These are phyloP conservation scores for Aspergillus latus DNA, from an alignment of 2,329 filamentous ascomycete species.

Conservation along the genomic window DNA sequence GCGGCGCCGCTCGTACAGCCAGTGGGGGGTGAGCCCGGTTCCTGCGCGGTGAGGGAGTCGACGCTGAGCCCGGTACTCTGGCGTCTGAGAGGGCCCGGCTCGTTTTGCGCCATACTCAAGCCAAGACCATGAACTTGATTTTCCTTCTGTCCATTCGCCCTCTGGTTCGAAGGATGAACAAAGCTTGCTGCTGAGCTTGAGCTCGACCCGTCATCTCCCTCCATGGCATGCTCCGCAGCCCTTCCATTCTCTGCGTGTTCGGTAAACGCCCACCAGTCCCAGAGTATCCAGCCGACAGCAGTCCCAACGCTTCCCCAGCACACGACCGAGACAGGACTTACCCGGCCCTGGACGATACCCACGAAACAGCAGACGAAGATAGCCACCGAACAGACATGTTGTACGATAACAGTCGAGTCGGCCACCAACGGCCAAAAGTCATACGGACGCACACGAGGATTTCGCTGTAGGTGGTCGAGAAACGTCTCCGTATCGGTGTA, in stretches of 20 bases:
- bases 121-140: slow-evolving; percentile 45
- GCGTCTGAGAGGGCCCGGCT: slow-evolving; percentile 33
- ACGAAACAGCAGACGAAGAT: slow-evolving; percentile 95
- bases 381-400: slow-evolving; percentile 91
- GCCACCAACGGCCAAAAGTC: slow-evolving; percentile 97
- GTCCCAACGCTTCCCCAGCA: slow-evolving; percentile 81
- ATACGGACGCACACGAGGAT: slow-evolving; percentile 89
- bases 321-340: slow-evolving; percentile 88
- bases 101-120: slow-evolving; percentile 40
- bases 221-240: slow-evolving; percentile 28
- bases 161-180: slow-evolving; percentile 27
- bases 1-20: slow-evolving; percentile 25
- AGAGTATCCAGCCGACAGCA: slow-evolving; percentile 82
- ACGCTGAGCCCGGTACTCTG: slow-evolving; percentile 32
- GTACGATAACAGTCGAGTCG: slow-evolving; percentile 93
- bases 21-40: slow-evolving; percentile 25
- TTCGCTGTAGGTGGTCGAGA: slow-evolving; percentile 90
- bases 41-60: slow-evolving; percentile 52
- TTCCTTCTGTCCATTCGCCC: slow-evolving; percentile 32
- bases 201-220: slow-evolving; percentile 43
- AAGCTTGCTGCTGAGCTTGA: slow-evolving; percentile 39
- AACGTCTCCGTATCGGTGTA: slow-evolving; percentile 98
- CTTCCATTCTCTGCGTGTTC: slow-evolving; percentile 53
- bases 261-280: slow-evolving; percentile 85
- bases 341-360: slow-evolving; percentile 79